phyloP scores from a whole-genome alignment of 495 filamentous ascomycete species.

The Ascobolus immersus region DNA sequence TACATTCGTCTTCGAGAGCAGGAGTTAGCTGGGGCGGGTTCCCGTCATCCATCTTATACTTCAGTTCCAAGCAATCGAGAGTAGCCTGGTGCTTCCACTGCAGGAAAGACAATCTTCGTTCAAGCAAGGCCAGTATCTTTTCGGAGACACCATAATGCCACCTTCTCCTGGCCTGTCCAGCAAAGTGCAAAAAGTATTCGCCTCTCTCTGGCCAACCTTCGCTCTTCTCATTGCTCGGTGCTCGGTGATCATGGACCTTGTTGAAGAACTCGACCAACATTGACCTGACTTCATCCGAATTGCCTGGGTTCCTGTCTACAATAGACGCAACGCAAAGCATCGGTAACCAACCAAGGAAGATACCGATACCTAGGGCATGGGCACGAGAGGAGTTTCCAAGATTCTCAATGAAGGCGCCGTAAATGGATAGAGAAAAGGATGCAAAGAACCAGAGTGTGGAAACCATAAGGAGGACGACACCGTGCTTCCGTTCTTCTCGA shows the following conservation, averaged over 20 bases:
- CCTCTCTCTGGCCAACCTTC: not conserved
- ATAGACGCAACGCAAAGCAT: slow-evolving; percentile 23
- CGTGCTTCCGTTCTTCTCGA: slow-evolving; percentile 3
- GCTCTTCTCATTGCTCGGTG: too few species aligned
- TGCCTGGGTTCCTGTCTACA: slow-evolving; percentile 25
- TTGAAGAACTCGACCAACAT: slow-evolving; percentile 19
- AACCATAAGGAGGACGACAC: slow-evolving; percentile 7
- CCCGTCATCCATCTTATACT: too few species aligned
- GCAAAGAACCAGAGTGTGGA: slow-evolving; percentile 12
- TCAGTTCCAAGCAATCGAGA: too few species aligned
- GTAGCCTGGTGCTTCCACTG: too few species aligned
- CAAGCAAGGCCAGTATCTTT: too few species aligned
- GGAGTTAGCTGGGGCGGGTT: too few species aligned
- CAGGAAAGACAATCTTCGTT: too few species aligned
- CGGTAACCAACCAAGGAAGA: slow-evolving; percentile 25
- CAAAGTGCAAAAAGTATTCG: slow-evolving; percentile 19
- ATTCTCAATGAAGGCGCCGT: slow-evolving; percentile 20
- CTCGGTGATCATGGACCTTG: slow-evolving; percentile 10
- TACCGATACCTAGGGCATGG: slow-evolving; percentile 24
- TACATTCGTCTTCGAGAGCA: too few species aligned
- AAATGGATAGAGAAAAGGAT: slow-evolving; percentile 21
- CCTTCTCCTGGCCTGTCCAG: slow-evolving; percentile 24
- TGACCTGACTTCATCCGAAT: slow-evolving; percentile 16
- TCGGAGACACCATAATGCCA: slow-evolving; percentile 22
- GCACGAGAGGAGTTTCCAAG: slow-evolving; percentile 19